These are phyloP conservation scores for Oxyria digyna DNA, from an alignment of 148 eudicot species.

Conservation along the genomic window DNA sequence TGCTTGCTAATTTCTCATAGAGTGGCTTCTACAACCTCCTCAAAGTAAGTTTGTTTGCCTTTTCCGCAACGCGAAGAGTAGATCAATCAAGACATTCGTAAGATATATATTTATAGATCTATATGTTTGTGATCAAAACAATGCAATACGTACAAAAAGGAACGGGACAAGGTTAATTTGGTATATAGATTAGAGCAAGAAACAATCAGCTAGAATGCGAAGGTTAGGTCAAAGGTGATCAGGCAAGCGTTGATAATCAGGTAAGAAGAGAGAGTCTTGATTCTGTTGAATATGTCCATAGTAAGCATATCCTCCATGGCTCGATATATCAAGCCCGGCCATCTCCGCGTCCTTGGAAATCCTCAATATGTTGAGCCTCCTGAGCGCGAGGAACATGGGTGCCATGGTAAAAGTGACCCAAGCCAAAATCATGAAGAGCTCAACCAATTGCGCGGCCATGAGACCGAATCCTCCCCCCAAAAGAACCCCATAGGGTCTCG, in stretches of 20 bases:
- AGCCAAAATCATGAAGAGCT: constrained; percentile 25
- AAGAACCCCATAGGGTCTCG: constrained; percentile 38
- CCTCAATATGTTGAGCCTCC: constrained; percentile 36
- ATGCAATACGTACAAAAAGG: too few species aligned
- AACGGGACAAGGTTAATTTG: too few species aligned
- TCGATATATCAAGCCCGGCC: constrained; percentile 51
- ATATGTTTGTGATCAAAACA: too few species aligned
- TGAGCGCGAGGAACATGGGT: constrained; percentile 36
- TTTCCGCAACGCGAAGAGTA: too few species aligned
- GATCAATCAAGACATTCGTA: too few species aligned
- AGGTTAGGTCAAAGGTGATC: background rate
- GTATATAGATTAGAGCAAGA: too few species aligned
- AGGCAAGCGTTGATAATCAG: constrained; percentile 27
- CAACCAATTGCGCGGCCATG: constrained; percentile 36
- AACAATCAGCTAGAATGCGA: too few species aligned
- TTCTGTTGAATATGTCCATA: constrained; percentile 30
- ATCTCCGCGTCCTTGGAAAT: constrained; percentile 38
- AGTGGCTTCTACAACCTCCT: too few species aligned
- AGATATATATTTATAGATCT: too few species aligned
- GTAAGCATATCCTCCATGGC: constrained; percentile 63
- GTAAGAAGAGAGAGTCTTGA: constrained; percentile 19
- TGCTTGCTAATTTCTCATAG: too few species aligned
- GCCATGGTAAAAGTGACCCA: constrained; percentile 69
- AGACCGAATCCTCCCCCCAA: constrained; percentile 55
- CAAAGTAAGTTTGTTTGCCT: too few species aligned